Conservation (phyloP, 192 early-diverging fungal species). For the Coemansia guatemalensis region DNA sequence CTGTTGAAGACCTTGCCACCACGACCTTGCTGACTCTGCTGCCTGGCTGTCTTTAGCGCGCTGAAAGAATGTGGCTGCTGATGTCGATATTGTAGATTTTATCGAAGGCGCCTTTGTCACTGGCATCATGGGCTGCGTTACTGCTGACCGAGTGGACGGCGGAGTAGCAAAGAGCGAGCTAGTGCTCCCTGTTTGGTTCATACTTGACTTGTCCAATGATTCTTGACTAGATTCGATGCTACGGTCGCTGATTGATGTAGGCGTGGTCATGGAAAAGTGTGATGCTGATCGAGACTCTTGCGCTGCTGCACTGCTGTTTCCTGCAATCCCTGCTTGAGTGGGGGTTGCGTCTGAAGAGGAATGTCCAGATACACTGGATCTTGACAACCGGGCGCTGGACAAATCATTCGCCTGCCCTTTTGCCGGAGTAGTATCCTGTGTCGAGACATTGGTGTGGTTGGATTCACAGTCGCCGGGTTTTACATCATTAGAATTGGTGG, state of each 20-base stretch:
- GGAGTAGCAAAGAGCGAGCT: background rate
- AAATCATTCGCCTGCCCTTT: too few relatives aligned
- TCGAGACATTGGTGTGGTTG: too few relatives aligned
- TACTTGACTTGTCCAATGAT: slow-evolving; percentile 4
- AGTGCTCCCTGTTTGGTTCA: slow-evolving; percentile 1
- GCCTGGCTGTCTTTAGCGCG: slow-evolving; percentile 51
- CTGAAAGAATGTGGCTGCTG: slow-evolving; percentile 37
- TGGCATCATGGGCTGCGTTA: slow-evolving; percentile 4
- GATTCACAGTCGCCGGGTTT: too few relatives aligned
- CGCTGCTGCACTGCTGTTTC: slow-evolving; percentile 3
- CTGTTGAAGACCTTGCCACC: slow-evolving; percentile 50
- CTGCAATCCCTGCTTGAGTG: slow-evolving; percentile 1
- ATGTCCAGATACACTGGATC: background rate
- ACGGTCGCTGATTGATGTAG: slow-evolving; percentile 14
- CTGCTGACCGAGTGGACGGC: slow-evolving; percentile 4
- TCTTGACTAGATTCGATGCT: slow-evolving; percentile 22
- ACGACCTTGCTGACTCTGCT: slow-evolving; percentile 46
- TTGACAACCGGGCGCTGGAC: background rate
- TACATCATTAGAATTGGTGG: too few relatives aligned
- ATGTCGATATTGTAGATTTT: slow-evolving; percentile 30
- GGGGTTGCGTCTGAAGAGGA: background rate
- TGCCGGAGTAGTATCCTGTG: too few relatives aligned
- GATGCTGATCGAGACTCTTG: slow-evolving; percentile 11
- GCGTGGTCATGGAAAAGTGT: slow-evolving; percentile 21
- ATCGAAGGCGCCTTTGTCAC: slow-evolving; percentile 8